Conservation (phyloP, 306 rosid genomes). For the Potentilla sterilis region DNA sequence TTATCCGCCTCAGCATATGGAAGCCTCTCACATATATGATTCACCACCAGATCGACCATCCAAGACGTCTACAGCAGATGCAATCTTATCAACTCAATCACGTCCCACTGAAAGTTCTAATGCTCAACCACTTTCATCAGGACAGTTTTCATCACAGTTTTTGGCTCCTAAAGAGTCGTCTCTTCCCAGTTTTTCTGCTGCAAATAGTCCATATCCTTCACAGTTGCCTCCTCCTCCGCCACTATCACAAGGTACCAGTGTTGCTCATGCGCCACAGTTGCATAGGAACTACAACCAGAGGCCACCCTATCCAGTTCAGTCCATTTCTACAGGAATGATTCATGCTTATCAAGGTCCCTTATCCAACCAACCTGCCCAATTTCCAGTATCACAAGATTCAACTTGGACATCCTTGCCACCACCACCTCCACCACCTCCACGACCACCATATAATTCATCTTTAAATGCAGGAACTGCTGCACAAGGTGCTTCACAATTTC, state of each 20-base stretch:
- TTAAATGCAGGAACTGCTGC: constrained; percentile 39
- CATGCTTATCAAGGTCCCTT: constrained; percentile 46
- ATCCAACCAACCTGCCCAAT: constrained; percentile 46
- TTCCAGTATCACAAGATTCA: constrained; percentile 41
- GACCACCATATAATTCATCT: constrained; percentile 37
- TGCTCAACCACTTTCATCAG: constrained; percentile 32
- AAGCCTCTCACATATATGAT: constrained; percentile 32
- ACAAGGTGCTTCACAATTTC: constrained; percentile 46
- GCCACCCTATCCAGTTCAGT: constrained; percentile 59
- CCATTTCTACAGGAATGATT: constrained; percentile 39
- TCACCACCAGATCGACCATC: constrained; percentile 41
- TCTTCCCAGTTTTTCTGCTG: constrained; percentile 33
- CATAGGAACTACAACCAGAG: constrained; percentile 34
- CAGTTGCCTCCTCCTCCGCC: constrained; percentile 59
- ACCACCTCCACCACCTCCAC: constrained; percentile 50
- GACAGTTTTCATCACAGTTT: constrained; percentile 37
- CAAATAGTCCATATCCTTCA: constrained; percentile 32
- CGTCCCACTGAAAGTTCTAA: constrained; percentile 39
- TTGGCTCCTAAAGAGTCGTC: constrained; percentile 41
- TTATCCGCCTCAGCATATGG: constrained; percentile 32
- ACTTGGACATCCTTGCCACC: constrained; percentile 55
- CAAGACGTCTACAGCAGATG: constrained; percentile 25
- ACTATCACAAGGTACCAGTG: constrained; percentile 45
- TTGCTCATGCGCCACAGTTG: constrained; percentile 45
- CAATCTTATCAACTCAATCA: constrained; percentile 36